Evolutionary conservation across 345 rosid genomes (phyloP).

Genomic region (Hypericum perforatum): DNA sequence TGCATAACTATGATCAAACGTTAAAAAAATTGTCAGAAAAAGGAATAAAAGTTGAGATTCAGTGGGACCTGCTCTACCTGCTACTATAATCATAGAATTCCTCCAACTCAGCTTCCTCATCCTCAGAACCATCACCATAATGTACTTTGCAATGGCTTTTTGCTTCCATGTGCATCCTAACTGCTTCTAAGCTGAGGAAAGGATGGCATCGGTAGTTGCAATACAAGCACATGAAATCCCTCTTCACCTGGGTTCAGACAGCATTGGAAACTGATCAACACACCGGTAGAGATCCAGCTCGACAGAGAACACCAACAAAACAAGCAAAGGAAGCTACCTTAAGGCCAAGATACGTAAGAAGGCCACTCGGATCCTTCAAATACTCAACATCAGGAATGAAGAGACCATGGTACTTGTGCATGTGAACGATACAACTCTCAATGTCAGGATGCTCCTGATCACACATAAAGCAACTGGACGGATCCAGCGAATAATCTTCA

Average conservation of each 20-base stretch:
- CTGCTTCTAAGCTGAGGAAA: conserved; percentile 83
- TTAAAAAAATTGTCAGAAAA: not conserved
- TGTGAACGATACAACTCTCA: conserved; percentile 87
- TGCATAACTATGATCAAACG: not conserved
- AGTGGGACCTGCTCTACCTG: conserved; percentile 38
- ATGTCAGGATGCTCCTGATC: conserved; percentile 44
- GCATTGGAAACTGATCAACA: not conserved
- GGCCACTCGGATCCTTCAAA: conserved; percentile 76
- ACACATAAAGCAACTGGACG: conserved; percentile 84
- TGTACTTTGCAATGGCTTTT: conserved; percentile 91
- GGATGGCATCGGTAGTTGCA: conserved; percentile 73
- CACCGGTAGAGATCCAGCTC: not conserved
- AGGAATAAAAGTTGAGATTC: not conserved
- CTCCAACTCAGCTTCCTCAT: conserved; percentile 87
- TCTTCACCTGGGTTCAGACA: conserved; percentile 47
- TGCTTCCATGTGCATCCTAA: conserved; percentile 91
- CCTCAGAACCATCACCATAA: conserved; percentile 80
- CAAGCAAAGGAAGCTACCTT: conserved; percentile 35
- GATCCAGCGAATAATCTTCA: conserved; percentile 48
- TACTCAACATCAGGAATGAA: conserved; percentile 80
- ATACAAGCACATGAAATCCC: conserved; percentile 80
- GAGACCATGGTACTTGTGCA: conserved; percentile 91
- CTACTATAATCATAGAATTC: conserved; percentile 91
- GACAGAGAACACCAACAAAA: not conserved
- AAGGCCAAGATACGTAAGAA: conserved; percentile 77